phyloP scores from a whole-genome alignment of 306 rosid genomes.

The Heteromeles arbutifolia region DNA sequence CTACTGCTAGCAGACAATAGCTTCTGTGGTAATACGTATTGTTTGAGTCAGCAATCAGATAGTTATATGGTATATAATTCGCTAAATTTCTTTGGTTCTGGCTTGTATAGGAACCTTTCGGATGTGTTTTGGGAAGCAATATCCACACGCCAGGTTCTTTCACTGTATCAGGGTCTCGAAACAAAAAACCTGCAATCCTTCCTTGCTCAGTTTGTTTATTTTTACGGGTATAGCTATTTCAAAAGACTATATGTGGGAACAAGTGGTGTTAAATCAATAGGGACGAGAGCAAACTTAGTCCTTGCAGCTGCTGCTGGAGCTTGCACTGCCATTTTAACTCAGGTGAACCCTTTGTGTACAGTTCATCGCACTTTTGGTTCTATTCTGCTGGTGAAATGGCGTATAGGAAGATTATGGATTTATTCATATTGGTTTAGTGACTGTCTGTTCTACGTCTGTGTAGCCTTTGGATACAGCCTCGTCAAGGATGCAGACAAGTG shows the following conservation, averaged over 20 bases:
- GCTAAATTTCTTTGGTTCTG: constrained; percentile 14
- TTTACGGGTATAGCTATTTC: constrained; percentile 95
- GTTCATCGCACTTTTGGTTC: background rate
- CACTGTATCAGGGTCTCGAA: constrained; percentile 92
- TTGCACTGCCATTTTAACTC: constrained; percentile 85
- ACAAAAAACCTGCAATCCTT: constrained; percentile 93
- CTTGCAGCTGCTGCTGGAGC: constrained; percentile 99
- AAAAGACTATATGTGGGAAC: constrained; percentile 70
- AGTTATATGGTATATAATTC: background rate
- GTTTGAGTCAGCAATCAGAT: background rate
- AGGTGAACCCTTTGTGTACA: constrained; percentile 47
- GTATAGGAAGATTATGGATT: background rate
- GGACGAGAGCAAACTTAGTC: constrained; percentile 69
- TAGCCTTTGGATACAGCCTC: constrained; percentile 99
- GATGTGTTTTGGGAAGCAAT: constrained; percentile 92
- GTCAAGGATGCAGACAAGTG: constrained; percentile 95
- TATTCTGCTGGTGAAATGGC: background rate
- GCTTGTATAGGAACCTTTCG: constrained; percentile 63
- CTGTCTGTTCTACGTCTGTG: constrained; percentile 34
- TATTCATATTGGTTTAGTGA: constrained; percentile 9
- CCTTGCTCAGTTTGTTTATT: constrained; percentile 86
- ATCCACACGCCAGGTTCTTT: constrained; percentile 62
- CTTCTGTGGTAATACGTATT: background rate
- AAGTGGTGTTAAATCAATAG: constrained; percentile 71
- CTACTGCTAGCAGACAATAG: background rate